phyloP scores from a whole-genome alignment of 1,284 basidiomycete genomes.

The Rhodotorula sp. region DNA sequence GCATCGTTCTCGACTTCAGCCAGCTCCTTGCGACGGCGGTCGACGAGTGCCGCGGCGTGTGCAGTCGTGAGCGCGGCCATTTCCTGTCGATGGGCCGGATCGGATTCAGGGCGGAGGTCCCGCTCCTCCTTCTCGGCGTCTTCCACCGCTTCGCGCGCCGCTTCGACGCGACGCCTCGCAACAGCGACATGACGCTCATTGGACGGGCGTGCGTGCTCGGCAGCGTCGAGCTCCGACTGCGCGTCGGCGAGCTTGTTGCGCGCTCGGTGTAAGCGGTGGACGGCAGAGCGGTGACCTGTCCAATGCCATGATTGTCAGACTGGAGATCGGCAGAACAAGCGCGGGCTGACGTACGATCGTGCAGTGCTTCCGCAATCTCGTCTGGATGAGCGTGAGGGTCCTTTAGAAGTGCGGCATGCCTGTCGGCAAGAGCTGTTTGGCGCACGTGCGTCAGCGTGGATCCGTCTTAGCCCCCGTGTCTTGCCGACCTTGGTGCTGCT shows the following conservation, averaged over 20 bases:
- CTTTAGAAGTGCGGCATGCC: not conserved
- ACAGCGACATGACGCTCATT: not conserved
- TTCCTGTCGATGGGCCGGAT: too few species aligned
- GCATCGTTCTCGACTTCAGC: too few species aligned
- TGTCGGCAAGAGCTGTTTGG: not conserved
- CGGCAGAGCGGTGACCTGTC: not conserved
- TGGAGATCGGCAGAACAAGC: too few species aligned
- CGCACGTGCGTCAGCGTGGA: too few species aligned
- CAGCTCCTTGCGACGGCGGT: too few species aligned
- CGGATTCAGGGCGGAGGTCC: too few species aligned
- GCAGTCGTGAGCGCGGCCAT: not conserved
- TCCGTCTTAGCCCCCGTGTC: fast-evolving
- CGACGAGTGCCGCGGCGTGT: not conserved
- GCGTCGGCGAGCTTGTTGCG: not conserved
- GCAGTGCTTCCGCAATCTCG: not conserved
- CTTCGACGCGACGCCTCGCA: not conserved
- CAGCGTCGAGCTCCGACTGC: not conserved
- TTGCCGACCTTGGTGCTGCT: not conserved
- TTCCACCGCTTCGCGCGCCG: not conserved
- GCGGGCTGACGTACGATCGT: not conserved
- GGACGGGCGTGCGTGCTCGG: not conserved
- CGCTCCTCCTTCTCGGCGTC: not conserved
- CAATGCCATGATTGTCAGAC: not conserved
- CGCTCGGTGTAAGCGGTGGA: not conserved
- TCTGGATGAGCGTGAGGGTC: not conserved